Evolutionary conservation across 169 alveolate genomes (phyloP), one percentile per base, ranked within the genome.

Genomic region (Perkinsus marinus): DNA sequence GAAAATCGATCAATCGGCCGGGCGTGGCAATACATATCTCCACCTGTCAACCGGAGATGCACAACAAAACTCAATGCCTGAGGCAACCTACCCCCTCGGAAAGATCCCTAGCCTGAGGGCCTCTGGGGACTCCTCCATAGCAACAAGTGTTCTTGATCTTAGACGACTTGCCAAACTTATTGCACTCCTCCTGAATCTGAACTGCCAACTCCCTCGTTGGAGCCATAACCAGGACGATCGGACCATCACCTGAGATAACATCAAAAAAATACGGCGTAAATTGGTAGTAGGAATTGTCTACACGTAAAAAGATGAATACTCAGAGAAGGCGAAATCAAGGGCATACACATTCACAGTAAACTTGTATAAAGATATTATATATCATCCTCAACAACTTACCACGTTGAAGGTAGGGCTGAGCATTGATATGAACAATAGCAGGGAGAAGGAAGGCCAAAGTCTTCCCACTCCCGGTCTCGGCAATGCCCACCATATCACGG

Each of bases 381-480:
- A 57, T 19, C 46, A 13, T 2, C 3, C 34, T 41, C 46, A 10
- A 10, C 46, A 26, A 16, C 26, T 5, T 57, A 57, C 79, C 79
- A 13, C 79, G 79, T 16, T 57, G 79, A 57, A 92, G 96, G 90
- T 94, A 94, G 34, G 95, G 98, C 95, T 97, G 98, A 39, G 97
- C 99, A 93, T 95, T 95, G 39, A 97, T 96, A 93, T 98, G 99
- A 43, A 98, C 97, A 41, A 98, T 94, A 39, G 98, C 99, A 0
- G 99, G 99, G 30, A 99, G 94, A 43, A 98, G 93, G 95, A 97
- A 99, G 16, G 99, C 98, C 91, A 98, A 95, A 19, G 99, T 99
- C 94, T 99, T 99, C 0, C 99, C 99, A 90, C 99, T 97, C 22
- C 99, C 99, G 0, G 99, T 99, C 93, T 98, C 98, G 17, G 99